Evolutionary conservation across 352 stramenopile genomes (phyloP), one percentile per base, ranked within the genome.

Genomic region (Pythium periplocum): DNA sequence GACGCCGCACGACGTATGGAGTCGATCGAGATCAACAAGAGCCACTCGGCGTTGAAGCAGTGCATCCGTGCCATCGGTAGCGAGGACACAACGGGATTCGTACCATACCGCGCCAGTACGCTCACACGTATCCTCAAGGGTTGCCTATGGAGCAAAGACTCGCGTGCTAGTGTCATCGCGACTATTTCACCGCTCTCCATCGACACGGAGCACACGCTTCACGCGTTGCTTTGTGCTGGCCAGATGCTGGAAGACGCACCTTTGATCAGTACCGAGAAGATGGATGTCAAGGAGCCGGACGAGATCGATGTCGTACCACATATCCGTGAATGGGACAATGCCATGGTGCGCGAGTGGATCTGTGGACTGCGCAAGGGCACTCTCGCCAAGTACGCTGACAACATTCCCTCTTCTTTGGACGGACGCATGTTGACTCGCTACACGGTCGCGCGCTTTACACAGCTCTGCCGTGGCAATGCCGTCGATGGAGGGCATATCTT

Each of bases 11-110:
- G 80, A 5, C 73, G 76, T 34, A 88, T 85, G 48, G 82, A 95
- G 53, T 71, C 65, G 1, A 83, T 84, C 30, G 78, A 91, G 51
- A 94, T 95, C 66, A 95, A 95, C 61, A 86, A 86, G 57, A 91
- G 77, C 45, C 75, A 91, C 33, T 51, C 90, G 48, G 81, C 81
- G 17, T 57, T 95, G 17, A 95, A 95, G 58, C 74, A 93, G 42
- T 93, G 83, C 38, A 76, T 95, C 48, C 72, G 80, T 4, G 85
- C 85, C 11, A 73, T 90, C 32, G 80, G 77, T 0, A 59, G 66
- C 34, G 71, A 85, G 38, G 76, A 86, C 53, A 72, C 36, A 12
- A 75, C 67, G 2, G 73, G 69, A 1, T 86, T 74, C 42, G 73
- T 93, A 12, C 81, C 82, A 30, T 93, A 90, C 55, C 70, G 83